Percentiles rank a stretch among this genome's conserved stretches.
phyloP scores from a whole-genome alignment of 345 rosid genomes.

The Noccaea caerulescens region DNA sequence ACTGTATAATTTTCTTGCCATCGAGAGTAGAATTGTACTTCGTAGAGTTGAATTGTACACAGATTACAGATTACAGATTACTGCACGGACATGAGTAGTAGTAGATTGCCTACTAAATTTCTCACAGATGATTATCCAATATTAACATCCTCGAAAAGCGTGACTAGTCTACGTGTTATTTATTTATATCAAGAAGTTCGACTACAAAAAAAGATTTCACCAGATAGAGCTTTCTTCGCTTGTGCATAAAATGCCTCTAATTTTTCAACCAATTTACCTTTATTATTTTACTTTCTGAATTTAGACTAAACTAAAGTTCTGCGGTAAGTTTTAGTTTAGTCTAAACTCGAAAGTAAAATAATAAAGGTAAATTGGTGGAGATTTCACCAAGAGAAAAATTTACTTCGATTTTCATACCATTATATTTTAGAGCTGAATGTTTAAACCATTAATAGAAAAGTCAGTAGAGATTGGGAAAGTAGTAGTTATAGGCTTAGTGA shows the following conservation, averaged over 20 bases:
- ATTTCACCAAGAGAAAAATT: too few species aligned
- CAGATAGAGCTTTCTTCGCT: too few species aligned
- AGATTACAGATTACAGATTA: constrained; percentile 21
- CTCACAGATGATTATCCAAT: constrained; percentile 3
- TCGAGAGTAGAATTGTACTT: not conserved
- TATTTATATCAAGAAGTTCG: not conserved
- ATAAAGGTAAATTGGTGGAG: too few species aligned
- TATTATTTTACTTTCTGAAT: too few species aligned
- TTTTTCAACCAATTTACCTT: too few species aligned
- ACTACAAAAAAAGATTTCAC: not conserved
- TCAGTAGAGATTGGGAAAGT: not conserved
- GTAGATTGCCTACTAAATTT: constrained; percentile 21
- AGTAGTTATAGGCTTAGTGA: not conserved
- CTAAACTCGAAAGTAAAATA: too few species aligned
- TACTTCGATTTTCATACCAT: too few species aligned
- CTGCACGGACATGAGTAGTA: constrained; percentile 27
- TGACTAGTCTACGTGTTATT: constrained; percentile 1
- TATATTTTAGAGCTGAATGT: too few species aligned
- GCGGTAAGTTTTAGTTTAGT: too few species aligned
- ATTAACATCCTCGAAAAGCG: constrained; percentile 9
- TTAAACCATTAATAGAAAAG: not conserved
- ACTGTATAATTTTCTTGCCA: too few species aligned
- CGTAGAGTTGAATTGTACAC: constrained; percentile 16
- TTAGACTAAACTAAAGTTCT: not conserved
- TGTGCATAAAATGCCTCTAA: too few species aligned